Evolutionary conservation across 495 filamentous ascomycete genomes (phyloP).

Genomic region (Hyaloscypha finlandica): DNA sequence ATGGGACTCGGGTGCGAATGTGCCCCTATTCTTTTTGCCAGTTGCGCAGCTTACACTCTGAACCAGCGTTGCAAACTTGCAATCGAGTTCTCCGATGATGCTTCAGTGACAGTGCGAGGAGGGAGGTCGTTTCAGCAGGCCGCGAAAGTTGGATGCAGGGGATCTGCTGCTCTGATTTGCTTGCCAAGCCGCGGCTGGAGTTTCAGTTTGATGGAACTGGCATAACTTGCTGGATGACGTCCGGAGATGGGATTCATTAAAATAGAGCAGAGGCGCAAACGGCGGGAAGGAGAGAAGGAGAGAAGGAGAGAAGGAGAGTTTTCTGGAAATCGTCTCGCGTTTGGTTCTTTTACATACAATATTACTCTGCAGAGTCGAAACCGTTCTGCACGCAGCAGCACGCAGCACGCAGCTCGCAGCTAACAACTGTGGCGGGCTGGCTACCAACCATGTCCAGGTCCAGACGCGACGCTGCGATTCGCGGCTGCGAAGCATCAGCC

Average conservation of each 20-base stretch:
- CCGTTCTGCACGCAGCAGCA: background rate
- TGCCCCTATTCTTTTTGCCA: constrained; percentile 1
- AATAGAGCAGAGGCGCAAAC: background rate
- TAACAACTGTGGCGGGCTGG: background rate
- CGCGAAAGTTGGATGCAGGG: background rate
- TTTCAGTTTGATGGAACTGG: background rate
- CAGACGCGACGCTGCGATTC: background rate
- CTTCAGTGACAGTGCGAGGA: background rate
- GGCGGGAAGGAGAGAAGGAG: background rate
- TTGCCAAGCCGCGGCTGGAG: background rate
- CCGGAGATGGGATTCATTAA: background rate
- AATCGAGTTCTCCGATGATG: background rate
- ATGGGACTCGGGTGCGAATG: background rate
- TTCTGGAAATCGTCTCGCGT: background rate
- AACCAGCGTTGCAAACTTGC: background rate
- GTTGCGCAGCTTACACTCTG: background rate
- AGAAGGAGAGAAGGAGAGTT: background rate
- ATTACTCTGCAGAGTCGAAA: background rate
- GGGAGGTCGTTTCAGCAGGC: background rate
- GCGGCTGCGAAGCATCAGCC: background rate
- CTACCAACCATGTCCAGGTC: too few species aligned
- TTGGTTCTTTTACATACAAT: background rate
- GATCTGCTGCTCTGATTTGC: background rate
- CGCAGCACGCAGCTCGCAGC: background rate
- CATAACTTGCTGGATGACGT: background rate